Percentiles rank a stretch among this genome's conserved stretches.
These are phyloP conservation scores for Chalciporus pseudorubinellus DNA, from an alignment of 768 basidiomycete species.

Conservation along the genomic window DNA sequence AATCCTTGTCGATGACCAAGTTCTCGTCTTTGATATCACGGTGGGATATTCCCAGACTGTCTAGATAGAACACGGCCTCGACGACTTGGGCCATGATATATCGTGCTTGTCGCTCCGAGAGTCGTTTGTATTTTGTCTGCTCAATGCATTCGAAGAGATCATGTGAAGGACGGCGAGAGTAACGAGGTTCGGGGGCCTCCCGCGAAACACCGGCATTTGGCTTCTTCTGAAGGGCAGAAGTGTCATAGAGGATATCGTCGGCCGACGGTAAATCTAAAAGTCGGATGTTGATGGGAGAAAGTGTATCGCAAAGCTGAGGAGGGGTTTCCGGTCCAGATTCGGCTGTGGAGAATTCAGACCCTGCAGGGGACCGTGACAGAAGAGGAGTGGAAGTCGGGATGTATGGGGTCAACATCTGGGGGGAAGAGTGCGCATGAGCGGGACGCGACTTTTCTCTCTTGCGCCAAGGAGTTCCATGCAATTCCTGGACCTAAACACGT, in stretches of 20 bases:
- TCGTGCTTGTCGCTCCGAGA: constrained; percentile 75
- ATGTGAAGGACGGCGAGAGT: constrained; percentile 74
- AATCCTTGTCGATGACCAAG: constrained; percentile 69
- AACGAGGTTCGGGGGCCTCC: constrained; percentile 38
- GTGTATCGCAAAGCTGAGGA: constrained; percentile 28
- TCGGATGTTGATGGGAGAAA: constrained; percentile 21
- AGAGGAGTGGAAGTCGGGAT: constrained; percentile 45
- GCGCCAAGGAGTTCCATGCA: constrained; percentile 90
- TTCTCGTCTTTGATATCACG: constrained; percentile 99
- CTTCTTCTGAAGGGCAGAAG: constrained; percentile 12
- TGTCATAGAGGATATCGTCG: constrained; percentile 8
- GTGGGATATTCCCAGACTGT: constrained; percentile 83
- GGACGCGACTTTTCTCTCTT: constrained; percentile 38
- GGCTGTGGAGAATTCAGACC: constrained; percentile 44
- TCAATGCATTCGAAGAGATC: constrained; percentile 97
- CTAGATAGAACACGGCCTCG: constrained; percentile 78
- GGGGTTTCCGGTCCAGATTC: constrained; percentile 47
- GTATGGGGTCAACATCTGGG: constrained; percentile 21
- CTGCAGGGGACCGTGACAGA: constrained; percentile 58
- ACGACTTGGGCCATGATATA: constrained; percentile 88
- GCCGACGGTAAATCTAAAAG: constrained; percentile 12
- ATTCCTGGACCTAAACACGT: constrained; percentile 71
- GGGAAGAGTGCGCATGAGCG: constrained; percentile 21
- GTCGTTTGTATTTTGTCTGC: constrained; percentile 72
- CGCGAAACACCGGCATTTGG: neutral